phyloP scores from a whole-genome alignment of 768 basidiomycete species.

The Termitomyces sp. region DNA sequence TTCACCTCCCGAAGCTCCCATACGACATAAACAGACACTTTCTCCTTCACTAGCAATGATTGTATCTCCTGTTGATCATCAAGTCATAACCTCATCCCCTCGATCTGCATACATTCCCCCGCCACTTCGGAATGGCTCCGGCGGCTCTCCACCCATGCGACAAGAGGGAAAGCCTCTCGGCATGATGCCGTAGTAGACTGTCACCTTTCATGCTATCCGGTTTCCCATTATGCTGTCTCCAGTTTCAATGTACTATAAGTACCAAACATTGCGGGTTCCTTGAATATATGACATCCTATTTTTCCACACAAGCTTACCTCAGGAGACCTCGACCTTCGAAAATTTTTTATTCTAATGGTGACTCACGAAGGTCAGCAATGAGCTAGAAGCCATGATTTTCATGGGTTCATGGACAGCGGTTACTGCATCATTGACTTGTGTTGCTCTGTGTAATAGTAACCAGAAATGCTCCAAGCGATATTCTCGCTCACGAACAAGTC shows the following conservation, averaged over 20 bases:
- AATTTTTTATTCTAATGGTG: neutral
- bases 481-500: neutral
- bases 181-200: slow-evolving; percentile 13
- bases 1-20: slow-evolving; percentile 21
- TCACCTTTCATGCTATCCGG: neutral
- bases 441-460: neutral
- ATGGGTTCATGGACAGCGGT: no score
- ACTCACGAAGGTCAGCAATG: neutral
- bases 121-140: slow-evolving; percentile 19
- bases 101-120: slow-evolving; percentile 26
- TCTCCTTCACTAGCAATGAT: slow-evolving; percentile 64
- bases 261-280: neutral
- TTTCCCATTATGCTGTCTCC: slow-evolving; percentile 1
- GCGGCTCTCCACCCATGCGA: slow-evolving; percentile 21
- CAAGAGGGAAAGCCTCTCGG: slow-evolving; percentile 19
- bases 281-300: neutral
- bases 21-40: slow-evolving; percentile 39
- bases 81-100: slow-evolving; percentile 34
- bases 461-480: neutral
- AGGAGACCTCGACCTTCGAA: no score
- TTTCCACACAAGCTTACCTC: no score
- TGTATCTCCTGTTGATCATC: slow-evolving; percentile 49
- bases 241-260: neutral
- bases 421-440: neutral
- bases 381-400: neutral